Evolutionary conservation across 805 yeast genomes (phyloP).

Genomic region (Peterozyma xylosa): DNA sequence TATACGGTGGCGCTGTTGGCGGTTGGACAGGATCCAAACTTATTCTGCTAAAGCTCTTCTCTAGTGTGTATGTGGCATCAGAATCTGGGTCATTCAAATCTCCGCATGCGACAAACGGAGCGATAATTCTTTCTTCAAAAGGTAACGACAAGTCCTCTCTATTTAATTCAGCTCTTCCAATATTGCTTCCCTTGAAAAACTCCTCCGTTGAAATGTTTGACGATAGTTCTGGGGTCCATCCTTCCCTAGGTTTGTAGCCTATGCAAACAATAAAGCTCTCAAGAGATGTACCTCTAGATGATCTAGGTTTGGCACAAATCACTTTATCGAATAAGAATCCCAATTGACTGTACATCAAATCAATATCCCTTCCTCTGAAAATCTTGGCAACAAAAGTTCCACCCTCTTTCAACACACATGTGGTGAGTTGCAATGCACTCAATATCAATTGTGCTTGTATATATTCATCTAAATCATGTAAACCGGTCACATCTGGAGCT

Average conservation of each 20-base stretch:
- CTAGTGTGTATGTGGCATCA: constrained; percentile 83
- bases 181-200: constrained; percentile 59
- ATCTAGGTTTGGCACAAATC: constrained; percentile 92
- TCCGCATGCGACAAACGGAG: constrained; percentile 95
- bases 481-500: constrained; percentile 97
- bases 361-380: constrained; percentile 94
- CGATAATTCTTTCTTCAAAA: constrained; percentile 64
- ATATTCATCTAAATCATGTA: constrained; percentile 94
- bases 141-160: constrained; percentile 40
- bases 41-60: constrained; percentile 25
- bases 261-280: constrained; percentile 93
- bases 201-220: constrained; percentile 63
- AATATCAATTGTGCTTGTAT: constrained; percentile 91
- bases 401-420: constrained; percentile 81
- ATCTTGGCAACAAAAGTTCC: constrained; percentile 95
- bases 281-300: constrained; percentile 89
- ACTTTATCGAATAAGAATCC: constrained; percentile 81
- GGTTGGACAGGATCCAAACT: constrained; percentile 88
- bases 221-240: constrained; percentile 68
- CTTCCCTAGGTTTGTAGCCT: constrained; percentile 75
- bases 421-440: constrained; percentile 86
- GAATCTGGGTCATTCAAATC: constrained; percentile 84
- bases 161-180: constrained; percentile 45
- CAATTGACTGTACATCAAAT: constrained; percentile 85
- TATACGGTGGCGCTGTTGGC: constrained; percentile 97